phyloP scores from a whole-genome alignment of 805 yeast species.

The Torulaspora microellipsoides region DNA sequence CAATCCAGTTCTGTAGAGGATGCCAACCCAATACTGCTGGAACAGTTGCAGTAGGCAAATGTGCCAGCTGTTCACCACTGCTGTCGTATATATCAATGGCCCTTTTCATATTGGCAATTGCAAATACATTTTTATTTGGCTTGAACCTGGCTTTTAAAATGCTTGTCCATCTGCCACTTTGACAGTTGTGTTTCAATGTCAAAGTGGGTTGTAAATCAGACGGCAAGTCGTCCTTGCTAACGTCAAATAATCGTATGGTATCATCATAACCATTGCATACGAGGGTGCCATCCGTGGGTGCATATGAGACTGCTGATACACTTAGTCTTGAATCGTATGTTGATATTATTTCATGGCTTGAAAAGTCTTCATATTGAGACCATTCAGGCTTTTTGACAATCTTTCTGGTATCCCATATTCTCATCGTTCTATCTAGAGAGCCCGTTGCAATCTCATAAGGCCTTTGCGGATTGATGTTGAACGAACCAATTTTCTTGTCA shows the following conservation, averaged over 20 bases:
- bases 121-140: conserved; percentile 64
- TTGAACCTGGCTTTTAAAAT: conserved; percentile 91
- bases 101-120: conserved; percentile 90
- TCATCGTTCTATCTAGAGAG: conserved; percentile 78
- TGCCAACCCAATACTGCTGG: conserved; percentile 88
- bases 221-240: conserved; percentile 30
- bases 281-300: conserved; percentile 52
- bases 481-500: conserved; percentile 90
- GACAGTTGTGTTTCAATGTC: conserved; percentile 82
- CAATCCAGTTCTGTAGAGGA: conserved; percentile 82
- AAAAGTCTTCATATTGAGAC: conserved; percentile 51
- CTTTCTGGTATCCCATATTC: conserved; percentile 81
- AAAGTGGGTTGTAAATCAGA: conserved; percentile 53
- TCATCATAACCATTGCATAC: conserved; percentile 95
- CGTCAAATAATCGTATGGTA: conserved; percentile 66
- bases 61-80: conserved; percentile 73
- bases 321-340: conserved; percentile 71
- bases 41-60: conserved; percentile 77
- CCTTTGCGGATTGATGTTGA: conserved; percentile 67
- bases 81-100: conserved; percentile 78
- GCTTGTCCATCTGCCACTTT: conserved; percentile 95
- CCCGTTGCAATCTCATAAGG: conserved; percentile 74
- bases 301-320: conserved; percentile 80
- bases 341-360: conserved; percentile 41
- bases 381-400: conserved; percentile 42